Evolutionary conservation across 768 basidiomycete species (phyloP), one percentile per base, ranked within the genome.

Genomic region (Kondoa malvinella): DNA sequence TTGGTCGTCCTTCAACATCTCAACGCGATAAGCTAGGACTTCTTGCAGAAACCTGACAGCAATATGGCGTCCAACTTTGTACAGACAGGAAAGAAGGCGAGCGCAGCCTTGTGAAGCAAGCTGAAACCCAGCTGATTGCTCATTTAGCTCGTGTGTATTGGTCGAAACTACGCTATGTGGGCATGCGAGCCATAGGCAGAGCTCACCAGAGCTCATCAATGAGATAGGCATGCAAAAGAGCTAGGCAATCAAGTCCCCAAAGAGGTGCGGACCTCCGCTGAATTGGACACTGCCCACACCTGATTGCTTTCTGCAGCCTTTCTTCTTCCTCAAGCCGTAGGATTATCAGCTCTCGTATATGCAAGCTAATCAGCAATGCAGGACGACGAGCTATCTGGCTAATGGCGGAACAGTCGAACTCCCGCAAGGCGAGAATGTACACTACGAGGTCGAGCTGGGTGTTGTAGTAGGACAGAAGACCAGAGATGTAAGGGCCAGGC

Each of bases 101-200:
- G n/a, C n/a, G n/a, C n/a, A n/a, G n/a, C n/a, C n/a, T n/a, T n/a
- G n/a, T n/a, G n/a, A n/a, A n/a, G n/a, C n/a, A n/a, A n/a, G n/a
- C n/a, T n/a, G n/a, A n/a, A n/a, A n/a, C n/a, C n/a, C n/a, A n/a
- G n/a, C n/a, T n/a, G n/a, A n/a, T n/a, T n/a, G n/a, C n/a, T n/a
- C n/a, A n/a, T n/a, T n/a, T n/a, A n/a, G 87, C 92, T 96, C 73
- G 86, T 96, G 34, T 92, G 91, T 34, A 96, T 97, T 68, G 94
- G 94, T 34, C 84, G 94, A 68, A 96, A 95, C 80, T 95, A 94
- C 77, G 84, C 83, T 26, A 72, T 73, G n/a, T n/a, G n/a, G n/a
- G 12, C 71, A 71, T 65, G 67, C 70, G n/a, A 15, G 27, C 17
- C 27, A 34, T 15, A 27, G 25, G 59, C 67, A 67, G 30, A 70